Conservation (phyloP, 2,329 filamentous ascomycete species). For the Nigrospora osmanthi region DNA sequence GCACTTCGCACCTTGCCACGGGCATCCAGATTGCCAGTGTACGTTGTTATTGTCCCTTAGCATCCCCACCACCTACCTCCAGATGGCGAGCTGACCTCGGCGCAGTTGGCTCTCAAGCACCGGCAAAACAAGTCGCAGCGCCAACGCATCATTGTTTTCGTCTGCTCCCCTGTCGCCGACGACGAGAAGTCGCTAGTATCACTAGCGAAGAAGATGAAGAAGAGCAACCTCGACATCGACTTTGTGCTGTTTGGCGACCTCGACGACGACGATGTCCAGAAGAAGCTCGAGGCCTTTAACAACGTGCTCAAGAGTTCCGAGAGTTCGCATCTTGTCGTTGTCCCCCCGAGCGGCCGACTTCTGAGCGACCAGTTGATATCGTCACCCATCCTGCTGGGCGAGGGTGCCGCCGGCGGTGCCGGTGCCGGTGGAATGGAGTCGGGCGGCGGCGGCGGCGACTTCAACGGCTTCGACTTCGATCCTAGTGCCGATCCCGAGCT, state of each 20-base stretch:
- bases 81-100: not conserved
- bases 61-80: not conserved
- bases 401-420: slow-evolving; percentile 51
- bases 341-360: slow-evolving; percentile 84
- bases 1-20: slow-evolving; percentile 79
- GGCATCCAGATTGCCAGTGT: slow-evolving; percentile 93
- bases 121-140: slow-evolving; percentile 95
- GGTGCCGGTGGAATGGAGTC: slow-evolving; percentile 46
- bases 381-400: slow-evolving; percentile 83
- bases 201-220: slow-evolving; percentile 98
- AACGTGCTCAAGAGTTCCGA: slow-evolving; percentile 87
- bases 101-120: slow-evolving; percentile 89
- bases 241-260: slow-evolving; percentile 93
- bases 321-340: slow-evolving; percentile 82
- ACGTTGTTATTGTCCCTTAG: slow-evolving; percentile 39
- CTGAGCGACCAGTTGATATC: slow-evolving; percentile 87
- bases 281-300: slow-evolving; percentile 91
- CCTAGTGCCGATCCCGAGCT: slow-evolving; percentile 88
- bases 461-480: slow-evolving; percentile 79
- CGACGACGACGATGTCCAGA: slow-evolving; percentile 78
- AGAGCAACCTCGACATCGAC: slow-evolving; percentile 88
- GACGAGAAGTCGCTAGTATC: slow-evolving; percentile 82
- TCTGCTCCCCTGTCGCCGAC: slow-evolving; percentile 86
- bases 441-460: slow-evolving; percentile 57
- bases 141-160: slow-evolving; percentile 94